Evolutionary conservation across 2,329 filamentous ascomycete species (phyloP), one percentile per base, ranked within the genome.

Genomic region (Hymenoscyphus infarciens): DNA sequence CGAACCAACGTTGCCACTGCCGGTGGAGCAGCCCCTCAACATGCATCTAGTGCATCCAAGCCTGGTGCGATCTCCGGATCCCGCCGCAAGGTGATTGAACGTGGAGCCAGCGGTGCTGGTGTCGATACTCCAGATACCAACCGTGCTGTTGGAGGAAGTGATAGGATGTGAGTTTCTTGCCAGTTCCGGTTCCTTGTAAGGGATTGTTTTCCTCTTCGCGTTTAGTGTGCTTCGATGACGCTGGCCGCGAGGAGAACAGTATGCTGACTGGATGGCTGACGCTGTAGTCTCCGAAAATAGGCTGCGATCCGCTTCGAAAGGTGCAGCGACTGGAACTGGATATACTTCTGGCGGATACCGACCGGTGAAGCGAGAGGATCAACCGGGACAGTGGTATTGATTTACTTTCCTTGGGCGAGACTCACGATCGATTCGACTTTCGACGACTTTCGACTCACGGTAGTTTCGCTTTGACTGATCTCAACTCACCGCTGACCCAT

Each of bases 101-200:
- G 86, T 74, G 83, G 82, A 77, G 71, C 74, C 60, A 75, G 72
- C 75, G 82, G 80, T 73, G 79, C 79, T 72, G 82, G 80, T 73
- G 79, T 80, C 72, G 86, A 91, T 76, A 87, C 85, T 77, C 86
- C 87, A 71, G 87, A 90, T 75, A 87, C 87, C 78, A 88, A 83
- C 82, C 86, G 88, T 79, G 87, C 87, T 79, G 85, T 90, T 75
- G 88, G 87, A 77, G 87, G 88, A 80, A 91, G 88, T 83, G 89
- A 92, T 82, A 89, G 92, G 90, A 96, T 97, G 92, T 97, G 91
- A 97, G 92, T 96, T 81, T 83, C 82, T 85, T 66, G 70, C 68
- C 70, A 72, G 65, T 83, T 79, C 82, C 74, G 72, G 79, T 82
- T 80, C 78, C 77, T 90, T 88, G 89, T 92, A 93, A 94, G 90